Conservation (phyloP, 768 basidiomycete species). For the Lactarius tabidus region DNA sequence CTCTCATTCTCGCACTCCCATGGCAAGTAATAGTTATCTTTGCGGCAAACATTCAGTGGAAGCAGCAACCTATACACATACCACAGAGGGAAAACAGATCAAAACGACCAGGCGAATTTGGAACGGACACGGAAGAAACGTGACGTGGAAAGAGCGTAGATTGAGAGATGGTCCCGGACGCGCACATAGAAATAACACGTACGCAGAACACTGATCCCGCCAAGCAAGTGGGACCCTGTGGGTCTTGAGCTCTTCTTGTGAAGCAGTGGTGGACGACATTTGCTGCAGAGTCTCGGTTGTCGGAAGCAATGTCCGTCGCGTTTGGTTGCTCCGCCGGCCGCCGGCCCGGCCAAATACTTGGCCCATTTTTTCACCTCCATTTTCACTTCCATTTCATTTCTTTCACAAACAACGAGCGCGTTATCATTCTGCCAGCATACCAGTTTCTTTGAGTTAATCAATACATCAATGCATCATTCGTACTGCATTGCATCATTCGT, state of each 20-base stretch:
- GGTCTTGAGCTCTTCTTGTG: constrained; percentile 76
- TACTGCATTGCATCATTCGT: not conserved
- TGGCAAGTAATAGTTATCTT: constrained; percentile 71
- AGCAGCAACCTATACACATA: constrained; percentile 60
- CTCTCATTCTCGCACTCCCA: constrained; percentile 93
- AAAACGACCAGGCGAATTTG: too few species aligned
- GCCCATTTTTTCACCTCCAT: not conserved
- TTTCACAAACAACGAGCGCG: too few species aligned
- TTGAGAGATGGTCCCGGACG: not conserved
- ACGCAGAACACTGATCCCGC: constrained; percentile 92
- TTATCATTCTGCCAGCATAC: too few species aligned
- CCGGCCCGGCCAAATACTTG: not conserved
- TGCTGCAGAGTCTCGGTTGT: constrained; percentile 28
- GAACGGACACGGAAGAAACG: not conserved
- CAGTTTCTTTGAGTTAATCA: too few species aligned
- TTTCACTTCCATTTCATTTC: too few species aligned
- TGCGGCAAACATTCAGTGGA: constrained; percentile 84
- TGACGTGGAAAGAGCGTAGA: not conserved
- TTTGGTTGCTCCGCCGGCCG: not conserved
- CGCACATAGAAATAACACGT: constrained; percentile 34
- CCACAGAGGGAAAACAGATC: too few species aligned
- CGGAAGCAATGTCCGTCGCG: not conserved
- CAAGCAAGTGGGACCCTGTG: constrained; percentile 73
- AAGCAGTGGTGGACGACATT: constrained; percentile 74
- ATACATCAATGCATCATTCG: too few species aligned